Evolutionary conservation across 108 stramenopile genomes (phyloP).

Genomic region (Cylindrotheca fusiformis): DNA sequence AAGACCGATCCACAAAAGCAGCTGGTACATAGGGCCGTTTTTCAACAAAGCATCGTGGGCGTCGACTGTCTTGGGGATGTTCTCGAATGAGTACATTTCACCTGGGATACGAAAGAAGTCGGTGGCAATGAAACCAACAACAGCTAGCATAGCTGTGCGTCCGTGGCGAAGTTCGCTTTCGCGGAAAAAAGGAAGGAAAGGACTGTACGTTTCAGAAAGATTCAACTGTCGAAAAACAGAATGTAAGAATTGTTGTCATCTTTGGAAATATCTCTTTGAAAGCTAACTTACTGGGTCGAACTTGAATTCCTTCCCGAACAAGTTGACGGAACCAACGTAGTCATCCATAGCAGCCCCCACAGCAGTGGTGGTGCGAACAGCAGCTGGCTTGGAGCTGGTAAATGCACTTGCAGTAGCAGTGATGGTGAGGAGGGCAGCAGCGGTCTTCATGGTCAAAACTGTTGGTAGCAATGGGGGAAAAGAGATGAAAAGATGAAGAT

Average conservation of each 20-base stretch:
- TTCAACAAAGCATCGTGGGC: conserved; percentile 76
- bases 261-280: not conserved
- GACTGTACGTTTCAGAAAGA: conserved; percentile 7
- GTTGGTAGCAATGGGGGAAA: not conserved
- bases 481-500: too few species aligned
- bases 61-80: conserved; percentile 77
- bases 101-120: conserved; percentile 88
- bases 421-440: conserved; percentile 55
- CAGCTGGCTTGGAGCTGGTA: conserved; percentile 37
- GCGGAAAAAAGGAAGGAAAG: conserved; percentile 78
- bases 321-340: conserved; percentile 42
- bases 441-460: conserved; percentile 55
- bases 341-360: conserved; percentile 37
- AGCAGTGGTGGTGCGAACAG: conserved; percentile 6
- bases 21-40: conserved; percentile 72
- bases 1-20: conserved; percentile 68
- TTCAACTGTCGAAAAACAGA: conserved; percentile 8
- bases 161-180: conserved; percentile 86
- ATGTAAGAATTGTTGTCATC: not conserved
- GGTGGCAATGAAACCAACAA: conserved; percentile 78
- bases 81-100: conserved; percentile 77
- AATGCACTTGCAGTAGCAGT: conserved; percentile 65
- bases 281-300: conserved; percentile 68
- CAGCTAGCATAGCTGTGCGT: conserved; percentile 86
- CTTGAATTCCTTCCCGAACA: conserved; percentile 57